phyloP scores from a whole-genome alignment of 441 rosid genomes.

The Croton laevigatus region DNA sequence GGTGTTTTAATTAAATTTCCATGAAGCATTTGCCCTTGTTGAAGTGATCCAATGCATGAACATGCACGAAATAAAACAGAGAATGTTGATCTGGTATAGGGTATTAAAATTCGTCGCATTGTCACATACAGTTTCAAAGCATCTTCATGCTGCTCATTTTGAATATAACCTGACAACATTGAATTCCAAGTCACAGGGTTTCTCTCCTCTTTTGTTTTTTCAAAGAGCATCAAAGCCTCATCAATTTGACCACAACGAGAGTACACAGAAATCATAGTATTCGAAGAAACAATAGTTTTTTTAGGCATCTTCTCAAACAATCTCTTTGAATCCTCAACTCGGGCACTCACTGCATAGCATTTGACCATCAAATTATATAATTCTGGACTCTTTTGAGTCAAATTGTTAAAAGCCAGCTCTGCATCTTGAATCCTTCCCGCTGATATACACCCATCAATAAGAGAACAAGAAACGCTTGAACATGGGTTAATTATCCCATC shows the following conservation, averaged over 20 bases:
- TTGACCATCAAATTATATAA: conserved; percentile 51
- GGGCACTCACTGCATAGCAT: conserved; percentile 44
- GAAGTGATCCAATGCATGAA: conserved; percentile 51
- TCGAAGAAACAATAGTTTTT: conserved; percentile 40
- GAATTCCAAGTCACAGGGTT: conserved; percentile 58
- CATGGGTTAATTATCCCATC: conserved; percentile 27
- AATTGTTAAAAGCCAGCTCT: conserved; percentile 35
- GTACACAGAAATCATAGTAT: conserved; percentile 52
- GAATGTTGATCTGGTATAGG: conserved; percentile 47
- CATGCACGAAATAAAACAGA: conserved; percentile 48
- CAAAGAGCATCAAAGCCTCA: conserved; percentile 46
- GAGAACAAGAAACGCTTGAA: conserved; percentile 38
- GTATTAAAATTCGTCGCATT: conserved; percentile 26
- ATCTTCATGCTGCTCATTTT: conserved; percentile 38
- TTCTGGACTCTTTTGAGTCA: conserved; percentile 27
- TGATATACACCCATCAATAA: conserved; percentile 37
- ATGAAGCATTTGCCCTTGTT: conserved; percentile 46
- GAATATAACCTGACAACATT: conserved; percentile 49
- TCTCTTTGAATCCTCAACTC: conserved; percentile 38
- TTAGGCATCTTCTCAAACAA: conserved; percentile 45
- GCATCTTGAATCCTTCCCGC: conserved; percentile 41
- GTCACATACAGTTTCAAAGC: conserved; percentile 38
- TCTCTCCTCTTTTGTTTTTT: conserved; percentile 39
- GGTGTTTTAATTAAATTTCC: conserved; percentile 45
- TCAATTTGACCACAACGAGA: conserved; percentile 46